phyloP scores from a whole-genome alignment of 495 filamentous ascomycete genomes.

The Bombardia bombarda region DNA sequence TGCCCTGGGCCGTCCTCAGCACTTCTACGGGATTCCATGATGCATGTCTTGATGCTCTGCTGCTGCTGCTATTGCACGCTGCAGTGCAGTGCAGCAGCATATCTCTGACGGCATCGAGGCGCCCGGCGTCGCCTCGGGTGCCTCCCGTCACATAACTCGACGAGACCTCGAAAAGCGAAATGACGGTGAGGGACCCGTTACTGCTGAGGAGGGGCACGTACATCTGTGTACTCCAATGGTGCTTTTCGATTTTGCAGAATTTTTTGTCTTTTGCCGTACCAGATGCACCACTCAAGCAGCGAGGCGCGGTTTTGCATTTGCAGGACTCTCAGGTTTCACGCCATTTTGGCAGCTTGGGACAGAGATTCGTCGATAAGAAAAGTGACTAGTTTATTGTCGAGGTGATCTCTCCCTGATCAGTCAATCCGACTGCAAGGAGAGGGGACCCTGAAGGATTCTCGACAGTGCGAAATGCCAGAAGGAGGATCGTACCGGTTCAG shows the following conservation, averaged over 20 bases:
- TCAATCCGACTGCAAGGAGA: no score
- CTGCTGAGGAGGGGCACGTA: neutral
- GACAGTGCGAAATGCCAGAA: no score
- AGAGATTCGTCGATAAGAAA: neutral
- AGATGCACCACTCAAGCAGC: no score
- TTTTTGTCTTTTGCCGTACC: neutral
- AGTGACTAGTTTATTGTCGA: no score
- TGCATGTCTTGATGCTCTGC: constrained; percentile 5
- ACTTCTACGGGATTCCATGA: constrained; percentile 9
- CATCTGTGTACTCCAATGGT: neutral
- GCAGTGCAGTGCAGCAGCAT: neutral
- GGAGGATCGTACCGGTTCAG: no score
- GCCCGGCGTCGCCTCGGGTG: neutral
- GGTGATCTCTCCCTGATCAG: no score
- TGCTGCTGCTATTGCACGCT: neutral
- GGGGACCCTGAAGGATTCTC: no score
- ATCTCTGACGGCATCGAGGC: neutral
- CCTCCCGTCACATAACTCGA: neutral
- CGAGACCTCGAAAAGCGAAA: constrained; percentile 10
- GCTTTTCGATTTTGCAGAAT: neutral
- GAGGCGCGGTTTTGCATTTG: no score
- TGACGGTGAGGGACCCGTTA: constrained; percentile 13
- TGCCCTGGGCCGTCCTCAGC: no score
- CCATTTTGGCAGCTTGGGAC: neutral
- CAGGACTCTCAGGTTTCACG: neutral